Evolutionary conservation across 331 rosid species (phyloP).

Genomic region (Spiraea crenata): DNA sequence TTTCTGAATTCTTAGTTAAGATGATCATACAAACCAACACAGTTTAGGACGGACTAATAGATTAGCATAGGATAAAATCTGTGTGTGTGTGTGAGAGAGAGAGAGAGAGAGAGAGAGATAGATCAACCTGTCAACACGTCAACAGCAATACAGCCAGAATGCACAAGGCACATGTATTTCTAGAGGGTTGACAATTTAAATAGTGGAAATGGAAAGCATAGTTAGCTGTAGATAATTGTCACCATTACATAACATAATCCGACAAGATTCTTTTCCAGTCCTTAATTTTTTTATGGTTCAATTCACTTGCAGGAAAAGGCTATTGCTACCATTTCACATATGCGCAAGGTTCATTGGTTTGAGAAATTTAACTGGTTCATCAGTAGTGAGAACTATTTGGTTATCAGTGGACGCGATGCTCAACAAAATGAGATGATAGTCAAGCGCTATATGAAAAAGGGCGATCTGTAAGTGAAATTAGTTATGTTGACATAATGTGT

Average conservation of each 20-base stretch:
- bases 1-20: background rate
- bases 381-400: slow-evolving; percentile 97
- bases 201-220: background rate
- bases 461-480: slow-evolving; percentile 83
- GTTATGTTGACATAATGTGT: background rate
- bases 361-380: slow-evolving; percentile 98
- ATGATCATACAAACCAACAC: background rate
- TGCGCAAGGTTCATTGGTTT: slow-evolving; percentile 99
- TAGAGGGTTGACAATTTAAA: background rate
- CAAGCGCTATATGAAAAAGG: slow-evolving; percentile 96
- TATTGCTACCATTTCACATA: slow-evolving; percentile 86
- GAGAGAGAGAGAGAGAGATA: background rate
- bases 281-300: slow-evolving; percentile 5
- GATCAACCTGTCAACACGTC: too few species aligned
- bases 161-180: background rate
- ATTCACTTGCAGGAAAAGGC: slow-evolving; percentile 74
- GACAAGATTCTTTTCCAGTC: background rate
- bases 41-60: background rate
- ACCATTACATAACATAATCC: background rate
- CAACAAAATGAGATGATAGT: slow-evolving; percentile 99
- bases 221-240: background rate
- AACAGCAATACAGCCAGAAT: background rate
- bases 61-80: background rate
- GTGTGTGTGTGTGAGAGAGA: background rate
- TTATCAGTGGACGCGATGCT: slow-evolving; percentile 98